These are phyloP conservation scores for Plasmodium inui DNA, from an alignment of 169 alveolate species.

Conservation along the genomic window DNA sequence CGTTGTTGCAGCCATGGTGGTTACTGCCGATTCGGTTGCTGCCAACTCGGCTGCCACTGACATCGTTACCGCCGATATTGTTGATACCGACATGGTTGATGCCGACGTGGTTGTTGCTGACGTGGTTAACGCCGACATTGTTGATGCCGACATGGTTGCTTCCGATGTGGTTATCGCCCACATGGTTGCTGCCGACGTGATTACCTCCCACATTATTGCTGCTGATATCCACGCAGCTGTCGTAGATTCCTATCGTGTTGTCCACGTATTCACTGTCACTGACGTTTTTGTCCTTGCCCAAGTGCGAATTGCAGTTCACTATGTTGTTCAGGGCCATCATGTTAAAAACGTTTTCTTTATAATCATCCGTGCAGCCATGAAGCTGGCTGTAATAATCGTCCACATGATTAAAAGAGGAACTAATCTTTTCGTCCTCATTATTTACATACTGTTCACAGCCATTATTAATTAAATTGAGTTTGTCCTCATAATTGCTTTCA, in stretches of 20 bases:
- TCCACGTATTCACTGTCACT: slow-evolving; percentile 16
- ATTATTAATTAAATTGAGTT: not conserved
- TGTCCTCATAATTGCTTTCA: slow-evolving; percentile 38
- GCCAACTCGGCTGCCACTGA: not conserved
- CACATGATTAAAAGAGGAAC: not conserved
- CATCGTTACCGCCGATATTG: not conserved
- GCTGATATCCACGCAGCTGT: not conserved
- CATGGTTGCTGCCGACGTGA: not conserved
- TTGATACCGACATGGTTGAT: not conserved
- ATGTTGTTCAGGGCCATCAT: slow-evolving; percentile 26
- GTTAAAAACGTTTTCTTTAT: slow-evolving; percentile 46
- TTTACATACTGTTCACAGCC: slow-evolving; percentile 11
- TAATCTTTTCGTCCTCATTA: not conserved
- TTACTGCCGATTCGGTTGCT: not conserved
- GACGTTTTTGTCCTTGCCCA: not conserved
- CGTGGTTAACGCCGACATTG: not conserved
- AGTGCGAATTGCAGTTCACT: slow-evolving; percentile 11
- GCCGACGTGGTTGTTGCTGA: not conserved
- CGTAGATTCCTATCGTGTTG: not conserved
- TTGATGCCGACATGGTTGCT: not conserved
- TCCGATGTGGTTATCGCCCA: not conserved
- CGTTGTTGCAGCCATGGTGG: not conserved
- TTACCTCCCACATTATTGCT: not conserved
- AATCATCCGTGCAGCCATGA: slow-evolving; percentile 18
- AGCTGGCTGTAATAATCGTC: slow-evolving; percentile 31